Base-by-base conservation (phyloP, 441 rosid genomes). In the Euphorbia celastroides region DNA sequence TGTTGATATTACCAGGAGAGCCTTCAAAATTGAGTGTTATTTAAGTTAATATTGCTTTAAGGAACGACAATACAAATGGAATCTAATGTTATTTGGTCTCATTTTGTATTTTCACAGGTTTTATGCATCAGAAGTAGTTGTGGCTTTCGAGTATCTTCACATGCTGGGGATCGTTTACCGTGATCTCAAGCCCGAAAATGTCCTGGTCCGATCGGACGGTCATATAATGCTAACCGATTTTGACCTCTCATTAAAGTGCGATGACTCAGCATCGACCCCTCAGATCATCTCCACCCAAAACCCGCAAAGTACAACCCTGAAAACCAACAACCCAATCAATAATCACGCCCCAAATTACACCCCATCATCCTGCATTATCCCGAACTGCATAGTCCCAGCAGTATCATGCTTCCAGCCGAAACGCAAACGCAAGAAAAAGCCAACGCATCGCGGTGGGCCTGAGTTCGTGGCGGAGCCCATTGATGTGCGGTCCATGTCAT, bases 151-250 rank as follows among this genome's bases (percentile, higher is more conserved):
- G 75, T 93, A 93, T 82, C 96, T 93, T 44, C 98, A 90, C 83
- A 90, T 90, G 98, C 48, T 90, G 81, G 97, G 97, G 32, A 86
- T 93, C 62, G 91, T 93, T 50, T 90, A 93, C 79, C 92, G 97
- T 19, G 97, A 93, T 64, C 82, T 93, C 20, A 93, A 88, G 80
- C 97, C 98, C 0, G 97, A 93, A 74, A 93, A 93, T 7, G 96
- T 93, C 58, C 77, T 93, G 2, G 91, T 90, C 36, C 86, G 91
- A 71, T 73, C 89, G 16, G 96, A 88, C 16, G 97, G 97, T 54
- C 98, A 93, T 42, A 88, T 93, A 71, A 88, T 88, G 98, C 79
- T 93, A 55, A 93, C 94, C 0, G 98, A 93, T 74, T 93, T 90
- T 22, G 98, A 93, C 71, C 96, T 93, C 73, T 93, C 96, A 7